Evolutionary conservation across 2,329 filamentous ascomycete genomes (phyloP).

Genomic region (Aspergillus tanneri): DNA sequence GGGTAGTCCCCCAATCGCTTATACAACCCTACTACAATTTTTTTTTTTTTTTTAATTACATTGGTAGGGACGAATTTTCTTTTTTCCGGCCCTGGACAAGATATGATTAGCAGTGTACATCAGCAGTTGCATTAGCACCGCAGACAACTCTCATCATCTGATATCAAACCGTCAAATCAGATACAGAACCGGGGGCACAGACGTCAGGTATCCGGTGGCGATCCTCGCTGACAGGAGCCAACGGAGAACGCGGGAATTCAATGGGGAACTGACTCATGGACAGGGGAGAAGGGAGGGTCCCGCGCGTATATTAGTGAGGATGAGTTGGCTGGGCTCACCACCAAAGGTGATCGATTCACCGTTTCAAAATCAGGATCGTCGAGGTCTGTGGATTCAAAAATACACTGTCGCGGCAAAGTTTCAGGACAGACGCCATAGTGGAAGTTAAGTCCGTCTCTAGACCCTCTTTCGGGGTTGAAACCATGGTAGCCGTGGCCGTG

Average conservation of each 20-base stretch:
- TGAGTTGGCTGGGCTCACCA: neutral
- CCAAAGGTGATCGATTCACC: neutral
- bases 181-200: constrained; percentile 12
- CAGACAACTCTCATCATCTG: constrained; percentile 19
- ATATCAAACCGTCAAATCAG: constrained; percentile 16
- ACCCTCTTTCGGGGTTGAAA: neutral
- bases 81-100: neutral
- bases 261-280: constrained; percentile 2
- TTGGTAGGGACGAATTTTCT: neutral
- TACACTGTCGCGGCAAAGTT: too few relatives aligned
- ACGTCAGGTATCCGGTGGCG: constrained; percentile 8
- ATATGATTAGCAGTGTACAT: constrained; percentile 15
- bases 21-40: constrained; percentile 5
- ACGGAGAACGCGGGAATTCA: constrained; percentile 5
- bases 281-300: constrained; percentile 2
- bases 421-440: neutral
- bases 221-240: constrained; percentile 14
- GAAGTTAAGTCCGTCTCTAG: neutral
- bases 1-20: constrained; percentile 9
- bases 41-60: too few relatives aligned
- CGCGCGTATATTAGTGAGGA: constrained; percentile 13
- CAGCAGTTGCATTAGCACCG: constrained; percentile 19
- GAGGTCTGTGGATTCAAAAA: too few relatives aligned
- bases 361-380: too few relatives aligned
- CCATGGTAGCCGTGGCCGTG: neutral